phyloP scores from a whole-genome alignment of 345 rosid genomes.

The Balakata baccata region DNA sequence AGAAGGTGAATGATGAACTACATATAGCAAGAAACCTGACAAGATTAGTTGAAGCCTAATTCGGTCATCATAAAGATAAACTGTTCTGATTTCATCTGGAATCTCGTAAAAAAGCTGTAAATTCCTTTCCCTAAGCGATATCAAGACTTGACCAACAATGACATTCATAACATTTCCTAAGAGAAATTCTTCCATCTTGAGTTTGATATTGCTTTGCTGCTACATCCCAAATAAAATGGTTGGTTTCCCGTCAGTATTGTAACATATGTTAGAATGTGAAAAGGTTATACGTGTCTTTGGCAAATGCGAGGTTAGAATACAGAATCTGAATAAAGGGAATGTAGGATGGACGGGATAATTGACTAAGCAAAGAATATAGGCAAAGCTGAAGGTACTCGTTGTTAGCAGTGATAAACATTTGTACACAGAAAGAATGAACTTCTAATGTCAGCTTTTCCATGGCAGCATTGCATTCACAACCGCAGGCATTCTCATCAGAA shows the following conservation, averaged over 20 bases:
- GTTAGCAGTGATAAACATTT: background rate
- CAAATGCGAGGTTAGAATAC: background rate
- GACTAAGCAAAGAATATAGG: background rate
- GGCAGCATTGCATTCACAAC: conserved; percentile 89
- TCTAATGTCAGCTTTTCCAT: conserved; percentile 87
- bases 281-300: too few species aligned
- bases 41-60: conserved; percentile 70
- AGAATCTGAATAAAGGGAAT: background rate
- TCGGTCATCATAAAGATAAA: conserved; percentile 56
- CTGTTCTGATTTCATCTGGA: conserved; percentile 50
- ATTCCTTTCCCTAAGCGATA: conserved; percentile 48
- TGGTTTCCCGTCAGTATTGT: conserved; percentile 8
- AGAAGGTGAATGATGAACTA: conserved; percentile 53
- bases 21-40: conserved; percentile 64
- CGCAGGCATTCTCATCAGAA: conserved; percentile 71
- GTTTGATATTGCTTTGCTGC: conserved; percentile 50
- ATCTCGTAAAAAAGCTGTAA: conserved; percentile 57
- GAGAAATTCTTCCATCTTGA: conserved; percentile 57
- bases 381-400: background rate
- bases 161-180: conserved; percentile 58
- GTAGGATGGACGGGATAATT: too few species aligned
- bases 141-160: conserved; percentile 75
- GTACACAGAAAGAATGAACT: background rate
- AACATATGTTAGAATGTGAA: background rate
- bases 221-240: conserved; percentile 2